Percentiles rank a stretch among this genome's conserved stretches.
Evolutionary conservation across 257 asterid genomes (phyloP).

Genomic region (Phtheirospermum japonicum): DNA sequence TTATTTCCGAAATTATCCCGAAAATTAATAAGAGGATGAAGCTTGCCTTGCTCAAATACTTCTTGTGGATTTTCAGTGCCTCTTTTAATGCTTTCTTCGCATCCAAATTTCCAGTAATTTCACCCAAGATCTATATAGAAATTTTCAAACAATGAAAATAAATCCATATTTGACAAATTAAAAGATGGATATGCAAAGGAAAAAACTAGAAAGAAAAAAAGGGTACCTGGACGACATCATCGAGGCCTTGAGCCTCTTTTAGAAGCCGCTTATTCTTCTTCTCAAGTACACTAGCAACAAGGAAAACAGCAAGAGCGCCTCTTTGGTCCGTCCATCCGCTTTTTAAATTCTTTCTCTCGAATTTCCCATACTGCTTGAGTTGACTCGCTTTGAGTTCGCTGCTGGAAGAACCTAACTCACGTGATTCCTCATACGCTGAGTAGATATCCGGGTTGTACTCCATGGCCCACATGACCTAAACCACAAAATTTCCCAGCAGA

Average conservation of each 20-base stretch:
- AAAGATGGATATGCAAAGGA: neutral
- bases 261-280: constrained; percentile 73
- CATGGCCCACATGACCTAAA: constrained; percentile 99
- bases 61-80: constrained; percentile 79
- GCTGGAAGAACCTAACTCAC: constrained; percentile 32
- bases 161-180: neutral
- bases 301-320: constrained; percentile 80
- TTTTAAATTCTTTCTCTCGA: constrained; percentile 71
- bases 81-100: constrained; percentile 75
- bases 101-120: constrained; percentile 86
- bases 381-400: constrained; percentile 39
- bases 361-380: constrained; percentile 81
- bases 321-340: constrained; percentile 74
- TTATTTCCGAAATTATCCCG: neutral
- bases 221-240: constrained; percentile 81
- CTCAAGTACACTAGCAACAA: constrained; percentile 92
- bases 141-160: constrained; percentile 17
- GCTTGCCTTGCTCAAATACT: constrained; percentile 82
- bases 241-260: constrained; percentile 89
- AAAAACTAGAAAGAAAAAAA: neutral
- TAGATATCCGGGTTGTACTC: constrained; percentile 82
- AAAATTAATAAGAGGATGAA: constrained; percentile 14
- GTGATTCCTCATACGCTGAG: constrained; percentile 56
- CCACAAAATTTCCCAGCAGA: neutral
- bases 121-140: constrained; percentile 69